Evolutionary conservation across 2,329 filamentous ascomycete species (phyloP).

Genomic region (Cytospora piceicola): DNA sequence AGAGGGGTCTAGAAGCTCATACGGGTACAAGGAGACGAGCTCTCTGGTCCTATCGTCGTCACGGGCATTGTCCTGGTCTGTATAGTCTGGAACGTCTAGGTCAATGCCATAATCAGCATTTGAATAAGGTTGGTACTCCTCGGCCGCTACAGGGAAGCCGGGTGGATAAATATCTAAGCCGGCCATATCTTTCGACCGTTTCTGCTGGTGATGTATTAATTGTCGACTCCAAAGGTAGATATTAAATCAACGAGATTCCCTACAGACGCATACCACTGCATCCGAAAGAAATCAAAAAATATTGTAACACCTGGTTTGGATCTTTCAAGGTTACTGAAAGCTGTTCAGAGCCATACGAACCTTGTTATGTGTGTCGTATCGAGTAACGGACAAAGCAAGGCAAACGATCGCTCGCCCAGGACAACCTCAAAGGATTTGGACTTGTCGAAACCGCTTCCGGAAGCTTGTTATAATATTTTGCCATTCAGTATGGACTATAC

Average conservation of each 20-base stretch:
- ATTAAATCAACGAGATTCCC: neutral
- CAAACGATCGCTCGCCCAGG: no score
- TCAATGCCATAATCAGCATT: neutral
- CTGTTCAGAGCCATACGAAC: no score
- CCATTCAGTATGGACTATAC: no score
- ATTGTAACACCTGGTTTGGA: neutral
- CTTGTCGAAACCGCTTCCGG: slow-evolving; percentile 6
- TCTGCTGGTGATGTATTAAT: neutral
- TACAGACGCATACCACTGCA: neutral
- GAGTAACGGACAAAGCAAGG: slow-evolving; percentile 8
- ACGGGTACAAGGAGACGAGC: neutral
- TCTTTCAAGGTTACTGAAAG: neutral
- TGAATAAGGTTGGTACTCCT: neutral
- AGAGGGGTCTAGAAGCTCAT: neutral
- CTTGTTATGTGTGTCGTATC: no score
- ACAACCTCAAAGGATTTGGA: neutral
- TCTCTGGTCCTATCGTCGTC: neutral
- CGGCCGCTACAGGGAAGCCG: neutral
- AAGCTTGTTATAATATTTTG: no score
- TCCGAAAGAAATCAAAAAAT: neutral
- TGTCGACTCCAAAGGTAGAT: neutral
- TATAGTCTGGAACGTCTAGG: neutral
- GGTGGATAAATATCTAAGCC: neutral
- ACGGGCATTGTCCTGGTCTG: neutral
- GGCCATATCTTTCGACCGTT: neutral